Conservation (phyloP, 768 basidiomycete species). For the Brasilioporus rufonigricans region DNA sequence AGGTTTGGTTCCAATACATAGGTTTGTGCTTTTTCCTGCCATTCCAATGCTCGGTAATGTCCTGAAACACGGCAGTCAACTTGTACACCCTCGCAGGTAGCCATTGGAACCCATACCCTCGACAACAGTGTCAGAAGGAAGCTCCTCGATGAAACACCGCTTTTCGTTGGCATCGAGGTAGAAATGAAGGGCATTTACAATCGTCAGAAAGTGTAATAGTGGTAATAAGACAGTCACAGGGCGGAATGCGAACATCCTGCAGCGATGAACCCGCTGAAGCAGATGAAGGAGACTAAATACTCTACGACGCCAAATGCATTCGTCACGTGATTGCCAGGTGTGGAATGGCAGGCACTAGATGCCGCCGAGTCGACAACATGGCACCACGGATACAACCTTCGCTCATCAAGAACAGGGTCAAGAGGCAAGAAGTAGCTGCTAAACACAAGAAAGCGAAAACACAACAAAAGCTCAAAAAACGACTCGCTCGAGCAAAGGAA, state of each 20-base stretch:
- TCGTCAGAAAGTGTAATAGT: slow-evolving; percentile 40
- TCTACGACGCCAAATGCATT: neutral
- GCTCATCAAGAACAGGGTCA: slow-evolving; percentile 82
- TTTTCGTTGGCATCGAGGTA: slow-evolving; percentile 94
- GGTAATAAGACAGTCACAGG: slow-evolving; percentile 31
- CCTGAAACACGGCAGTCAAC: slow-evolving; percentile 45
- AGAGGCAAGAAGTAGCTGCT: slow-evolving; percentile 72
- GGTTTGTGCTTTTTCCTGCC: slow-evolving; percentile 67
- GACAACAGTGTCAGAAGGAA: slow-evolving; percentile 92
- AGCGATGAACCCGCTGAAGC: neutral
- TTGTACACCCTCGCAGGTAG: neutral
- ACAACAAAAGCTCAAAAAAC: slow-evolving; percentile 75
- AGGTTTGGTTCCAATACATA: slow-evolving; percentile 75
- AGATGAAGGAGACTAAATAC: neutral
- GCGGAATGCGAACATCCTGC: slow-evolving; percentile 27
- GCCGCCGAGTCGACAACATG: slow-evolving; percentile 47
- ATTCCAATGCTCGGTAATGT: slow-evolving; percentile 90
- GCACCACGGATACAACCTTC: slow-evolving; percentile 62
- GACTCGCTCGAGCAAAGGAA: slow-evolving; percentile 73
- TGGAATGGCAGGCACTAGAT: no score
- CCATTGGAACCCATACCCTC: slow-evolving; percentile 57
- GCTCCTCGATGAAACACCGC: slow-evolving; percentile 94
- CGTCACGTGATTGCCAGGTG: slow-evolving; percentile 16
- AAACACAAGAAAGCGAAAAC: slow-evolving; percentile 77
- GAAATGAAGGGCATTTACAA: slow-evolving; percentile 84